These are phyloP conservation scores for Magnusiomyces sp. DNA, from an alignment of 1,139 yeast species.

Conservation along the genomic window DNA sequence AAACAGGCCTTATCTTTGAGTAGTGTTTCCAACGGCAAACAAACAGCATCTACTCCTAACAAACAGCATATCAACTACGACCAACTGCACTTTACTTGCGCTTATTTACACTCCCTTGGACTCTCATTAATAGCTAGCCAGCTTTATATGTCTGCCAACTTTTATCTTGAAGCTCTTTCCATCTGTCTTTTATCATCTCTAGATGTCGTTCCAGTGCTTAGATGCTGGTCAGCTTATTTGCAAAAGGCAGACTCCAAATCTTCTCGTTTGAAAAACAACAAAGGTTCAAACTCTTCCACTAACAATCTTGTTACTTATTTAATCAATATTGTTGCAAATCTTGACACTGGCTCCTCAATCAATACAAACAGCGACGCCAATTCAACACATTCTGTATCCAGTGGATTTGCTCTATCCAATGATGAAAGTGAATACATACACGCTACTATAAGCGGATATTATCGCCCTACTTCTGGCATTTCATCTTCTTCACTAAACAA, in stretches of 20 bases:
- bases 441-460: no score
- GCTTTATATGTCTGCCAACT: conserved; percentile 7
- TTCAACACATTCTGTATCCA: neutral
- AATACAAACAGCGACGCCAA: neutral
- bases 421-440: no score
- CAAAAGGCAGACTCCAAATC: conserved; percentile 26
- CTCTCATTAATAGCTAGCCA: conserved; percentile 8
- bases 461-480: no score
- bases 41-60: neutral
- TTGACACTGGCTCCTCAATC: neutral
- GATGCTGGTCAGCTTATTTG: neutral
- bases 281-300: conserved; percentile 17
- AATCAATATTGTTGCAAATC: neutral
- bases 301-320: neutral
- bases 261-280: conserved; percentile 19
- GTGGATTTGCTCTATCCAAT: neutral
- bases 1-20: neutral
- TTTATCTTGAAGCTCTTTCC: conserved; percentile 10
- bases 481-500: no score
- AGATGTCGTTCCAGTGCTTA: neutral
- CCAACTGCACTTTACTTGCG: conserved; percentile 11
- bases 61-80: conserved; percentile 1
- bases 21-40: neutral
- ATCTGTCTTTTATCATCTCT: conserved; percentile 6
- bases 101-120: conserved; percentile 9